Evolutionary conservation across 352 stramenopile genomes (phyloP), one percentile per base, ranked within the genome.

Genomic region (Vaucheria bursata): DNA sequence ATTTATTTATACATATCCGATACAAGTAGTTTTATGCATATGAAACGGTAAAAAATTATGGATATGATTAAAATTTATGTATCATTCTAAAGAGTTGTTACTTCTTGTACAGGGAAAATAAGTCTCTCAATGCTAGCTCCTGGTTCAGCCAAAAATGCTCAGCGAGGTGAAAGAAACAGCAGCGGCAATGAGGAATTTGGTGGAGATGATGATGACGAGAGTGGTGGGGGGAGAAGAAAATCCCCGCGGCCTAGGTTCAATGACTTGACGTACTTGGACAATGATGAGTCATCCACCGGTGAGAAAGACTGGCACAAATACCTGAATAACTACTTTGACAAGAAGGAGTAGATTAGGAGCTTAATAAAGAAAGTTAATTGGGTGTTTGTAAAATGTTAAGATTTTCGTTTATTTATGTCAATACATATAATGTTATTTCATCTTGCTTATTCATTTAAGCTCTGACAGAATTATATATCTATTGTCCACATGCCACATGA

Each of bases 291-390:
- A 6, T 34, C 67, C 35, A 64, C 65, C 18, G 36, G 39, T 3
- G 77, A 75, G 72, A 66, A 50, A 4, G 73, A 82, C 77, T 82
- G 77, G 77, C 77, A 82, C 71, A 74, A 82, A 72, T 82, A 78
- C 77, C 77, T 82, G 38, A 77, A 82, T 64, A 71, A 82, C 37
- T 82, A 82, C 77, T 82, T 78, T 45, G 77, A 82, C 38, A 75
- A 82, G 36, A 76, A 77, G 67, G 49, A 81, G 34, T 79, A 77
- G 39, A 32, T n/a, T n/a, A n/a, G n/a, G n/a, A n/a, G n/a, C n/a
- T n/a, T n/a, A n/a, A n/a, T n/a, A n/a, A n/a, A n/a, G n/a, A n/a
- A n/a, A n/a, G n/a, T n/a, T n/a, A n/a, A n/a, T n/a, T n/a, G n/a
- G n/a, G n/a, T n/a, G n/a, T n/a, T n/a, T n/a, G n/a, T n/a, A n/a